Percentiles rank a stretch among this genome's conserved stretches.
Conservation (phyloP, 2,329 filamentous ascomycete species). For the Podosphaera xanthii region DNA sequence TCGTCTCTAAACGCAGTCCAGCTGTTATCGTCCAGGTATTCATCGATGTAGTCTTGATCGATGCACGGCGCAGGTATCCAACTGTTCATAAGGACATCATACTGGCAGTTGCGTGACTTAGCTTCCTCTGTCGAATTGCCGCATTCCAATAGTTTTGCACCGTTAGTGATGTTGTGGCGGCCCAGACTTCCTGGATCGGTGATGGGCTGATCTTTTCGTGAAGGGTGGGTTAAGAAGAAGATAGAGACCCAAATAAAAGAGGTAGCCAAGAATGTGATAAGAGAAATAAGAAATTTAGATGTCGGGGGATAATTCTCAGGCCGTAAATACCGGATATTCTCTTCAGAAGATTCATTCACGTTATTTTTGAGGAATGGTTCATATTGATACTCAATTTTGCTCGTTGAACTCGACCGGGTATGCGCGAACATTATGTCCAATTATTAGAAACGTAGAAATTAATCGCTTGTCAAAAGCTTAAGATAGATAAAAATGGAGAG, state of each 20-base stretch:
- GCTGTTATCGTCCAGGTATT: conserved; percentile 4
- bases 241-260: too few relatives aligned
- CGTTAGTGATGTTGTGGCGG: conserved; percentile 3
- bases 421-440: not conserved
- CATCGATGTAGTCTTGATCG: conserved; percentile 3
- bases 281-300: too few relatives aligned
- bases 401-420: not conserved
- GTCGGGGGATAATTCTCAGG: too few relatives aligned
- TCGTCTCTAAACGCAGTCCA: conserved; percentile 4
- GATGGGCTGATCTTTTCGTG: too few relatives aligned
- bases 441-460: too few relatives aligned
- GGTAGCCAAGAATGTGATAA: too few relatives aligned
- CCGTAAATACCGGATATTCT: too few relatives aligned
- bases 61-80: conserved; percentile 4
- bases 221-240: too few relatives aligned
- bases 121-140: conserved; percentile 2
- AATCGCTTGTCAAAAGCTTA: too few relatives aligned
- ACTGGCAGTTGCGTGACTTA: conserved; percentile 2
- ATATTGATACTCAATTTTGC: not conserved
- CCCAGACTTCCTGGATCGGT: not conserved
- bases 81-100: conserved; percentile 4
- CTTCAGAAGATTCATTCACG: too few relatives aligned
- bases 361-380: not conserved
- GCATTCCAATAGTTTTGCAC: conserved; percentile 2
- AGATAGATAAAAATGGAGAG: too few relatives aligned